Conservation (phyloP, 257 asterid genomes). For the Salvia splendens region DNA sequence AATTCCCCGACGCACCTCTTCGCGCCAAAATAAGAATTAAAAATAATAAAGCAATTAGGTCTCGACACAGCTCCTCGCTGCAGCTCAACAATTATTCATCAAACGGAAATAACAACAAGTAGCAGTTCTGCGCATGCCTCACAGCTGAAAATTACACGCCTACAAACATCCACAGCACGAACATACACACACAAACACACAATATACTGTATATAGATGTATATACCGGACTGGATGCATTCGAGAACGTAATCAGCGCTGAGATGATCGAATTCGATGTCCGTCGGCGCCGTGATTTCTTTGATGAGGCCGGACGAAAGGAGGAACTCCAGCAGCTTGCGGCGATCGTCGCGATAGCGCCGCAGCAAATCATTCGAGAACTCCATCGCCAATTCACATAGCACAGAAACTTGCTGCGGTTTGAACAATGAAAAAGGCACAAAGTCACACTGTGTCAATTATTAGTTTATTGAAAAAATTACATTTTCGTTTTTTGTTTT, state of each 20-base stretch:
- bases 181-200: neutral
- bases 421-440: conserved; percentile 25
- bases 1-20: neutral
- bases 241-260: conserved; percentile 79
- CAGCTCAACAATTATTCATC: conserved; percentile 25
- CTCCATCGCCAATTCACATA: conserved; percentile 45
- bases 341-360: conserved; percentile 82
- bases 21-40: neutral
- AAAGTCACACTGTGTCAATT: conserved; percentile 7
- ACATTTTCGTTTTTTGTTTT: neutral
- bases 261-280: conserved; percentile 64
- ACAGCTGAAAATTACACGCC: conserved; percentile 5
- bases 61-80: conserved; percentile 15
- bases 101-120: conserved; percentile 18
- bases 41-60: neutral
- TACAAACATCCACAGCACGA: neutral
- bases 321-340: conserved; percentile 83
- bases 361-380: conserved; percentile 49
- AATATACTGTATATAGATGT: neutral
- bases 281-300: conserved; percentile 58
- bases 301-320: conserved; percentile 58
- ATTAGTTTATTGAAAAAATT: neutral
- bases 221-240: conserved; percentile 64
- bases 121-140: neutral
- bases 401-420: conserved; percentile 27